phyloP scores from a whole-genome alignment of 2,329 filamentous ascomycete species.

The Zasmidium citrigriseum region DNA sequence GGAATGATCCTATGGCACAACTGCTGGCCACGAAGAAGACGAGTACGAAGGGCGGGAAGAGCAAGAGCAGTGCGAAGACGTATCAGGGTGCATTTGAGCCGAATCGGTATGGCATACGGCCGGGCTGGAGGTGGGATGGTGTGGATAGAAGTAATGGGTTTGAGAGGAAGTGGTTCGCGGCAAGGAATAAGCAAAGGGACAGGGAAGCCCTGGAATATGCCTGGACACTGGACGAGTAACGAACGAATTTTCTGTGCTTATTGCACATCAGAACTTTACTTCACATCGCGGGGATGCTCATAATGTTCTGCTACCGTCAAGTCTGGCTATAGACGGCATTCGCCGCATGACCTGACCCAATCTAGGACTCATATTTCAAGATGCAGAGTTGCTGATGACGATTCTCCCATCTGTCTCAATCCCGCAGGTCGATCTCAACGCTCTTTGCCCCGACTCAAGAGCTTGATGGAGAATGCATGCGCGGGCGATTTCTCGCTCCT shows the following conservation, averaged over 20 bases:
- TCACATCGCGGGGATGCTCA: no score
- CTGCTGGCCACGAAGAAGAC: constrained; percentile 65
- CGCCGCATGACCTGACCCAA: no score
- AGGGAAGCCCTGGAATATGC: constrained; percentile 81
- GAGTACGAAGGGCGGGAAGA: constrained; percentile 60
- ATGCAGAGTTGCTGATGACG: no score
- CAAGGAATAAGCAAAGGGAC: constrained; percentile 74
- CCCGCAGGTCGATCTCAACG: no score
- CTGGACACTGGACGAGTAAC: constrained; percentile 94
- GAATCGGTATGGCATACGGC: constrained; percentile 90
- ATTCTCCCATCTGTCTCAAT: no score
- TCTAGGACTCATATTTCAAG: no score
- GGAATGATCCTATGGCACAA: constrained; percentile 90
- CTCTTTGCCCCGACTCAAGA: no score
- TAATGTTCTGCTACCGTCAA: no score
- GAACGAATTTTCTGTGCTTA: background rate
- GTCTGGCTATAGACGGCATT: no score
- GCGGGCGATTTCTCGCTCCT: no score
- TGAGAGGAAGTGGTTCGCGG: constrained; percentile 88
- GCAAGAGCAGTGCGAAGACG: constrained; percentile 50
- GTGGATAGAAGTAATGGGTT: constrained; percentile 94
- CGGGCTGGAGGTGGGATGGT: constrained; percentile 94
- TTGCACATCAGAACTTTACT: no score
- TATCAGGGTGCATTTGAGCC: constrained; percentile 82
- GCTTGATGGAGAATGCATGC: no score